Evolutionary conservation across 768 basidiomycete genomes (phyloP), one percentile per base, ranked within the genome.

Genomic region (Clavaria fumosa): DNA sequence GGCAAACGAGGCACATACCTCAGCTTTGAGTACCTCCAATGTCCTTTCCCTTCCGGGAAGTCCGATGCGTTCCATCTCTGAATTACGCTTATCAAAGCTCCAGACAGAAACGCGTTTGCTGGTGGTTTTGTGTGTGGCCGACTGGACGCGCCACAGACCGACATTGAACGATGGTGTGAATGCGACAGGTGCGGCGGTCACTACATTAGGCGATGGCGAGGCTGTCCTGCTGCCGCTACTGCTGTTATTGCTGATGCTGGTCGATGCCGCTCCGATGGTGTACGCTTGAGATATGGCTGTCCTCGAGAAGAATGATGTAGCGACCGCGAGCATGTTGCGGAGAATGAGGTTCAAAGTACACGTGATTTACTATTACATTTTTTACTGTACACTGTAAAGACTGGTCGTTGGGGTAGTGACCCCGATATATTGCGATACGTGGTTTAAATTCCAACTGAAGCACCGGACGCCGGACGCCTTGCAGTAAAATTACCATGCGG

Each of bases 61-160:
- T 2, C 71, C 67, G 48, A 82, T 57, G 37, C 75, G 66, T 45
- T 89, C 83, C 65, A 76, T 66, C 41, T 89, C 85, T 17, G 73
- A 54, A 0, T 66, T 63, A 40, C 70, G 65, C 62, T 96, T 96
- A 53, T 97, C 90, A 45, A 83, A 81, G 19, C 70, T 69, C 93
- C 93, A 99, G 12, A 99, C 77, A 12, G 79, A 83, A 4, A 96
- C 91, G 40, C 75, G 78, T 57, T 96, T 95, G 45, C 68, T 70
- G 2, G 84, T 96, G 37, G 80, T 74, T 61, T 88, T 93, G 58
- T 96, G 91, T 14, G 68, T 70, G 2, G 82, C 95, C 1, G 75
- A 66, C 43, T 89, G 76, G 1, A 97, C 80, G 49, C 69, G 78
- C 95, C 95, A 97, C 37, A 86, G 58, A 2, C 93, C 93, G 6